These are phyloP conservation scores for Voacanga thouarsii DNA, from an alignment of 257 asterid species.

Conservation along the genomic window DNA sequence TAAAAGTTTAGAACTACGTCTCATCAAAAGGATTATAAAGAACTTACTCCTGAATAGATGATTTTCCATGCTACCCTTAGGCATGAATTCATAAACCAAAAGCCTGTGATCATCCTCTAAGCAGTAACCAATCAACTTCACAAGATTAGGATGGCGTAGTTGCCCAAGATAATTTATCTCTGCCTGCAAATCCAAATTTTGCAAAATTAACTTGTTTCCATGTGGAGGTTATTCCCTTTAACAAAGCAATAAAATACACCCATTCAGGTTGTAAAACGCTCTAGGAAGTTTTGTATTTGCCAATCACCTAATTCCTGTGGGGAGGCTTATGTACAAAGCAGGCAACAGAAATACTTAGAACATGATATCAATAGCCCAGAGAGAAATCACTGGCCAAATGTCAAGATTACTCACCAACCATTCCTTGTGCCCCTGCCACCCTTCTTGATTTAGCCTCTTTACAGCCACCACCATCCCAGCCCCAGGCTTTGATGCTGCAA, in stretches of 20 bases:
- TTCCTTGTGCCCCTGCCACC: conserved; percentile 95
- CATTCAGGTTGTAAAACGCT: neutral
- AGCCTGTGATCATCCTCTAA: conserved; percentile 89
- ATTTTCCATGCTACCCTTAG: conserved; percentile 96
- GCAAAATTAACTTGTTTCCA: conserved; percentile 5
- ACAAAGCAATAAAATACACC: too few relatives aligned
- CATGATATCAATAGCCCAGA: too few relatives aligned
- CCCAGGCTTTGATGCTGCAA: conserved; percentile 68
- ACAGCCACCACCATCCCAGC: conserved; percentile 78
- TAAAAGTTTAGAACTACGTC: conserved; percentile 1
- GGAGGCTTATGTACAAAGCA: neutral
- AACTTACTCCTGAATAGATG: conserved; percentile 84
- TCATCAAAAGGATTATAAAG: neutral
- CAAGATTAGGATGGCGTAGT: conserved; percentile 79
- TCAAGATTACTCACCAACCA: conserved; percentile 62
- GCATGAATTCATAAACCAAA: conserved; percentile 80
- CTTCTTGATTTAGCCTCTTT: conserved; percentile 78
- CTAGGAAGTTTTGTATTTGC: neutral
- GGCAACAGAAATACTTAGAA: neutral
- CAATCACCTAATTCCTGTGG: neutral
- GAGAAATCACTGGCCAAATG: neutral
- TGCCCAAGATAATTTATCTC: conserved; percentile 89
- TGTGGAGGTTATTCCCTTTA: neutral
- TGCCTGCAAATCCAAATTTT: conserved; percentile 46
- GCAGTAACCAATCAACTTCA: conserved; percentile 81